Base-by-base conservation (phyloP, 306 rosid species). In the Vigna trinervia region DNA sequence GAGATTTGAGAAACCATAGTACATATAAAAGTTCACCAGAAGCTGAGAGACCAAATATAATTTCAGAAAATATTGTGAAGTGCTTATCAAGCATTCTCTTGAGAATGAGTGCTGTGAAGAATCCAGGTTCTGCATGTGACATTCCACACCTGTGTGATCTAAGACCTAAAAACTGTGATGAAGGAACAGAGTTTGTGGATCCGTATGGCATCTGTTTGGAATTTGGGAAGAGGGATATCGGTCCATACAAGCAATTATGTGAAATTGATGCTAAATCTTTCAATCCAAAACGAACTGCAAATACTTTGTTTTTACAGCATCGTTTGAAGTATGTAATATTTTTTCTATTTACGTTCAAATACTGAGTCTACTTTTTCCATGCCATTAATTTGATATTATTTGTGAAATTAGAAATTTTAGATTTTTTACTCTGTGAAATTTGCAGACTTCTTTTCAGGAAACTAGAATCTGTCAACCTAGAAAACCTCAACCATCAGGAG, bases 11-110 rank as follows among this genome's bases (percentile, higher is more conserved):
- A 84, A 81, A 52, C 61, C 77, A 75, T 69, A 57, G 72, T 62
- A 82, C 83, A 2, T 81, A 80, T 12, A 81, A 77, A 69, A 87
- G 47, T 51, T 39, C 30, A 69, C 53, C 80, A 3, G 88, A 83
- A 74, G 86, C 84, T 79, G 93, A 92, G 20, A 71, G 76, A 51
- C 98, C 98, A 46, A 92, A 95, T 89, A 80, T 46, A 68, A 80
- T 95, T 52, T 90, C 96, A 1, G 96, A 95, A 84, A 85, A 87
- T 80, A 87, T 90, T 80, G 34, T 92, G 43, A 95, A 90, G 85
- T 95, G 96, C 86, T 87, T 95, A 75, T 87, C 93, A 72, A 92
- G 84, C 86, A 88, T 95, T 83, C 87, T 95, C 65, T 65, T 86
- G 69, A 87, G 97, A 80, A 82, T 90, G 90, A 85, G 90, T 83